phyloP scores from a whole-genome alignment of 2,329 filamentous ascomycete species.

The Aureobasidium sp. region DNA sequence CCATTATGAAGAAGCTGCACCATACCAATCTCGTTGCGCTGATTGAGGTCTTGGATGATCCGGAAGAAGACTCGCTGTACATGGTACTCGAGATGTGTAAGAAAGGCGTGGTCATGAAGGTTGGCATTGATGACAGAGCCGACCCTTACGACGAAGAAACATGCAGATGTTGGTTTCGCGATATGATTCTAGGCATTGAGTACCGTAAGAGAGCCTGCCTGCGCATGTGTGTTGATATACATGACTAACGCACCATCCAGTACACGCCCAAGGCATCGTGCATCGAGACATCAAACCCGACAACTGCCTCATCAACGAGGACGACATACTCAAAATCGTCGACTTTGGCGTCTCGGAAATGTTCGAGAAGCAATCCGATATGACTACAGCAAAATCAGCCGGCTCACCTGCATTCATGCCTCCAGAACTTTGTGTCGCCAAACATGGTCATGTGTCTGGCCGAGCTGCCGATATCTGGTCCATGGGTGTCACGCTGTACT shows the following conservation, averaged over 20 bases:
- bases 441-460: slow-evolving; percentile 79
- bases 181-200: slow-evolving; percentile 89
- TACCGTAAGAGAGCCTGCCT: slow-evolving; percentile 57
- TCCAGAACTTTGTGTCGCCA: slow-evolving; percentile 80
- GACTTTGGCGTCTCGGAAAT: slow-evolving; percentile 99
- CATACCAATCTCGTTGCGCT: slow-evolving; percentile 89
- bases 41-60: slow-evolving; percentile 91
- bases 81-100: slow-evolving; percentile 99
- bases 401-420: slow-evolving; percentile 92
- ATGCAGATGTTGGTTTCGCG: slow-evolving; percentile 87
- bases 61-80: slow-evolving; percentile 89
- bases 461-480: slow-evolving; percentile 95
- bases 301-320: slow-evolving; percentile 80
- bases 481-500: slow-evolving; percentile 93
- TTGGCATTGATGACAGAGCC: slow-evolving; percentile 74
- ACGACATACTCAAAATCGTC: slow-evolving; percentile 92
- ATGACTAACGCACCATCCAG: slow-evolving; percentile 31
- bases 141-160: slow-evolving; percentile 73
- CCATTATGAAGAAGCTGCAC: slow-evolving; percentile 97
- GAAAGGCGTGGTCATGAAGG: slow-evolving; percentile 94
- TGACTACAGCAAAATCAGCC: slow-evolving; percentile 87
- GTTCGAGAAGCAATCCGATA: slow-evolving; percentile 80
- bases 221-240: neutral
- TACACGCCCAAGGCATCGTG: slow-evolving; percentile 89
- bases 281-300: slow-evolving; percentile 98